Evolutionary conservation across 2,329 filamentous ascomycete species (phyloP).

Genomic region (Leptographium flavum): DNA sequence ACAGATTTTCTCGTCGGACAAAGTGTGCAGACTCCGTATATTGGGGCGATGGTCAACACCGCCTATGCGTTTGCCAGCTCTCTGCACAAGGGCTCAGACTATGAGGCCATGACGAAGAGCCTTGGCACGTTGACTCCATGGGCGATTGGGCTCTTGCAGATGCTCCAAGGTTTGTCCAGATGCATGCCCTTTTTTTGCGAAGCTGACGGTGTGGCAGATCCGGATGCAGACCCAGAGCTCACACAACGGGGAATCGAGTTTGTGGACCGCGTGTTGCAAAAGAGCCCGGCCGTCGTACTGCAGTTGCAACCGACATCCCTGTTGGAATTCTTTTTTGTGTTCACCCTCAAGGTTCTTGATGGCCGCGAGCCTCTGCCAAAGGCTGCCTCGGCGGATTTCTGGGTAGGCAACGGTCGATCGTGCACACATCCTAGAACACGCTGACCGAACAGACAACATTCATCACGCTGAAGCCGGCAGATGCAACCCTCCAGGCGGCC

Average conservation of each 20-base stretch:
- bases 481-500: conserved; percentile 26
- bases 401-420: conserved; percentile 34
- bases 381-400: conserved; percentile 58
- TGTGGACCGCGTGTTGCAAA: conserved; percentile 46
- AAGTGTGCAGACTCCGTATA: conserved; percentile 44
- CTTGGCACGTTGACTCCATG: conserved; percentile 43
- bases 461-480: conserved; percentile 30
- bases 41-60: conserved; percentile 56
- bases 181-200: background rate
- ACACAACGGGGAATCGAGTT: conserved; percentile 64
- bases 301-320: conserved; percentile 37
- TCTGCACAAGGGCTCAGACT: conserved; percentile 28
- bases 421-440: background rate
- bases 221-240: conserved; percentile 54
- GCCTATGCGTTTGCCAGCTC: conserved; percentile 57
- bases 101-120: conserved; percentile 27
- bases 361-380: conserved; percentile 65
- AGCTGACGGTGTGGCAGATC: conserved; percentile 22
- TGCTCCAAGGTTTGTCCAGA: conserved; percentile 44
- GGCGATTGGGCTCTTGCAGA: conserved; percentile 46
- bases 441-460: conserved; percentile 31
- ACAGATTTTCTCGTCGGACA: conserved; percentile 51
- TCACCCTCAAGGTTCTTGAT: conserved; percentile 54
- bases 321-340: conserved; percentile 55
- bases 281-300: conserved; percentile 47